Percentiles rank a stretch among this genome's conserved stretches.
Evolutionary conservation across 305 asterid species (phyloP).

Genomic region (Fraxinus baroniana): DNA sequence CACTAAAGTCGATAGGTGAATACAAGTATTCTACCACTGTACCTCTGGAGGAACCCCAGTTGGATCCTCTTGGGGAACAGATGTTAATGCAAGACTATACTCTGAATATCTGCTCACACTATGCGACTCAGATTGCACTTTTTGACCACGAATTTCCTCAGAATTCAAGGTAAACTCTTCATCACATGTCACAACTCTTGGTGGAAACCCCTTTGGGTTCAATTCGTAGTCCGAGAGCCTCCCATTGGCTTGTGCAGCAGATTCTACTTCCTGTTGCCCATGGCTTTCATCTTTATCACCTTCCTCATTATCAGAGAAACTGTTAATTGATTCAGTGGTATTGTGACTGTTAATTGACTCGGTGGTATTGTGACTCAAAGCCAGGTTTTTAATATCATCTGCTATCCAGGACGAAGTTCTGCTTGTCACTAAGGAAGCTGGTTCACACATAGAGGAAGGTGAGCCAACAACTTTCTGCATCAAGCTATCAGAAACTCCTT

Average conservation of each 20-base stretch:
- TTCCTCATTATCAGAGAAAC: slow-evolving; percentile 69
- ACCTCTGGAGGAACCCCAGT: slow-evolving; percentile 88
- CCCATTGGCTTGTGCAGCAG: slow-evolving; percentile 44
- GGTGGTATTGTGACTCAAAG: slow-evolving; percentile 43
- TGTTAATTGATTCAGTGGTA: slow-evolving; percentile 50
- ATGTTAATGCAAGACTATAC: slow-evolving; percentile 31
- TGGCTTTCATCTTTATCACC: slow-evolving; percentile 55
- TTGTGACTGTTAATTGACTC: slow-evolving; percentile 53
- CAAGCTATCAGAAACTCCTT: slow-evolving; percentile 82
- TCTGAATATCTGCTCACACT: slow-evolving; percentile 31
- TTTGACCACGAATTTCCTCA: slow-evolving; percentile 26
- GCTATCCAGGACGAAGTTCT: slow-evolving; percentile 52
- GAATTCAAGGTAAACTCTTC: slow-evolving; percentile 30
- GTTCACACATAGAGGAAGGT: slow-evolving; percentile 46
- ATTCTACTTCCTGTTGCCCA: slow-evolving; percentile 43
- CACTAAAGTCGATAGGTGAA: not conserved
- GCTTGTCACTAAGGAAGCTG: slow-evolving; percentile 39
- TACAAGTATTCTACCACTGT: slow-evolving; percentile 22
- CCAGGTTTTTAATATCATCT: slow-evolving; percentile 59
- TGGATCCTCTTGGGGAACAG: slow-evolving; percentile 48
- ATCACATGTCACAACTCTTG: slow-evolving; percentile 38
- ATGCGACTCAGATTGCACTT: slow-evolving; percentile 22
- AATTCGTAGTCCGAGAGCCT: slow-evolving; percentile 63
- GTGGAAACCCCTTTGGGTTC: slow-evolving; percentile 44
- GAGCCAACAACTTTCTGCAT: slow-evolving; percentile 61